Evolutionary conservation across 371 early-diverging fungal genomes (phyloP).

Genomic region (Saksenaea oblongispora): DNA sequence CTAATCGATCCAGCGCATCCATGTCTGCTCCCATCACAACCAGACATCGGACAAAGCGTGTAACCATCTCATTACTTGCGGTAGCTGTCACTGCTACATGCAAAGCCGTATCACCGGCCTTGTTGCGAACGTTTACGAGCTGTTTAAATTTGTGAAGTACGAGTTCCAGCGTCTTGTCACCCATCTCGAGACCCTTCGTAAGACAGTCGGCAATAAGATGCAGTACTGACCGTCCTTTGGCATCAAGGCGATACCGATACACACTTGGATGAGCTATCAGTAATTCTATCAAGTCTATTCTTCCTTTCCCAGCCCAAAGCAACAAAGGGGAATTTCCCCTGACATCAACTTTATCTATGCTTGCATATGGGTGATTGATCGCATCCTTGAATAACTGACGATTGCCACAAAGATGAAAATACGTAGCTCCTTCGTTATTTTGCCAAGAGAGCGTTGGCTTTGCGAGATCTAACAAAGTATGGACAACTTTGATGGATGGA

Average conservation of each 20-base stretch:
- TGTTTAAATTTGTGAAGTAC: constrained; percentile 9
- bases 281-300: constrained; percentile 33
- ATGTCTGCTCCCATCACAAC: constrained; percentile 31
- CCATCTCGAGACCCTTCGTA: not conserved
- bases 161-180: constrained; percentile 11
- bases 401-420: constrained; percentile 41
- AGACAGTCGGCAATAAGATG: constrained; percentile 21
- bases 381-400: constrained; percentile 18
- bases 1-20: constrained; percentile 32
- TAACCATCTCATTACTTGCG: not conserved
- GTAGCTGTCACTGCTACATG: constrained; percentile 30
- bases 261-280: constrained; percentile 14
- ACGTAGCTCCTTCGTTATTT: constrained; percentile 40
- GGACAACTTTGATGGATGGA: constrained; percentile 8
- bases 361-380: constrained; percentile 2
- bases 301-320: constrained; percentile 46
- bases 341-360: constrained; percentile 25
- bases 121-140: constrained; percentile 24
- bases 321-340: constrained; percentile 41
- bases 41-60: constrained; percentile 16
- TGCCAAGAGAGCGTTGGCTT: constrained; percentile 7
- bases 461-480: constrained; percentile 9
- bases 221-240: constrained; percentile 21
- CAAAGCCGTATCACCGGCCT: constrained; percentile 44
- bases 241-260: constrained; percentile 13